Evolutionary conservation across 805 yeast species (phyloP).

Genomic region (Saturnispora besseyi): DNA sequence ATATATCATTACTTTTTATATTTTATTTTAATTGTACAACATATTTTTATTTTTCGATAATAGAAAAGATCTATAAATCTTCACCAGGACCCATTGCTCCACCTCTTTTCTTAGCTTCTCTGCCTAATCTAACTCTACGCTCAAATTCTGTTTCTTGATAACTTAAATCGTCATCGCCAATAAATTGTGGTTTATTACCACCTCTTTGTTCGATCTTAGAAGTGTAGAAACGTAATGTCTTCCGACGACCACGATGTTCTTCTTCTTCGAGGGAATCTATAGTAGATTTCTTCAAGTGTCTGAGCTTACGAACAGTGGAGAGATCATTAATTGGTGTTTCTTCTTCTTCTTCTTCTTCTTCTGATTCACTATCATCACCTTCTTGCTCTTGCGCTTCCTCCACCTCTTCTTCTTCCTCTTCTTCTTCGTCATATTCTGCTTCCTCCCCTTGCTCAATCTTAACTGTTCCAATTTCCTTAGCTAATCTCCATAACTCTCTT

Average conservation of each 20-base stretch:
- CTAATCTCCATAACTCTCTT: constrained; percentile 86
- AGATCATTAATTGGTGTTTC: constrained; percentile 35
- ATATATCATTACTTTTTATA: background rate
- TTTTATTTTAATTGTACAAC: background rate
- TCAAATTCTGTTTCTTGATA: constrained; percentile 85
- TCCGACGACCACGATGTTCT: constrained; percentile 73
- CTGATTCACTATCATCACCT: constrained; percentile 16
- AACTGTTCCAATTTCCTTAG: constrained; percentile 33
- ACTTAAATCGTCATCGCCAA: constrained; percentile 88
- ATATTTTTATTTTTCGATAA: background rate
- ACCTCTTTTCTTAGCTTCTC: constrained; percentile 86
- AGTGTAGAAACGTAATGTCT: constrained; percentile 87
- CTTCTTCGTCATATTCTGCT: constrained; percentile 18
- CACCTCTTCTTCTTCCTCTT: constrained; percentile 21
- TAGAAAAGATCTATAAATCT: constrained; percentile 1
- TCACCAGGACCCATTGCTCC: constrained; percentile 34
- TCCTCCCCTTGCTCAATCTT: constrained; percentile 17
- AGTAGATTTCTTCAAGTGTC: constrained; percentile 24
- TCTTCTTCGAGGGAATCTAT: constrained; percentile 77
- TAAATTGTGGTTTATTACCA: constrained; percentile 47
- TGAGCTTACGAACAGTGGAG: constrained; percentile 35
- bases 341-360: constrained; percentile 2
- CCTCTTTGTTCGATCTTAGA: constrained; percentile 88
- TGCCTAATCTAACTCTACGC: constrained; percentile 77
- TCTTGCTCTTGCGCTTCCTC: constrained; percentile 16